These are phyloP conservation scores for Termitomyces sp. DNA, from an alignment of 768 basidiomycete species.

Conservation along the genomic window DNA sequence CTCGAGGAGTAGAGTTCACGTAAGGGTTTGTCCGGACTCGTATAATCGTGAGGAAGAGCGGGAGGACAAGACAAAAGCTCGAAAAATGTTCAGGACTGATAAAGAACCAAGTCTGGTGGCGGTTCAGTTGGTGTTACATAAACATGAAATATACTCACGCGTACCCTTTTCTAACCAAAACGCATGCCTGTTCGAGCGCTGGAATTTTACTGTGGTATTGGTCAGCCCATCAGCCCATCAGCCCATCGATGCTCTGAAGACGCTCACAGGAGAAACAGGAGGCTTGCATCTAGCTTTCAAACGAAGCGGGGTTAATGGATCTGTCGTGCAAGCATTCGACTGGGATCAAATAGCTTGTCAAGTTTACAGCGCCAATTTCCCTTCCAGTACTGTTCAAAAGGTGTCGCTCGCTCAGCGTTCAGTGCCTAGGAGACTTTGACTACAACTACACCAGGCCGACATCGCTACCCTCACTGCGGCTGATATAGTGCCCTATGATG, in stretches of 20 bases:
- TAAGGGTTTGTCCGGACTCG: background rate
- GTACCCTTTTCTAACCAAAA: too few species aligned
- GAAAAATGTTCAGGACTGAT: conserved; percentile 13
- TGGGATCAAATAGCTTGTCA: conserved; percentile 76
- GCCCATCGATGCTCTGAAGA: background rate
- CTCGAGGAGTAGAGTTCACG: background rate
- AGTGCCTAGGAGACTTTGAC: background rate
- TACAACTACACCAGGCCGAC: conserved; percentile 40
- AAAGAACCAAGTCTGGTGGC: conserved; percentile 17
- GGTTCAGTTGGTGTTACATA: conserved; percentile 7
- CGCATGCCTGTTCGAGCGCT: conserved; percentile 31
- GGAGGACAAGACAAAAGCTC: conserved; percentile 10
- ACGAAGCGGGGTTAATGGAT: conserved; percentile 42
- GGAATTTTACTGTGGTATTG: conserved; percentile 84
- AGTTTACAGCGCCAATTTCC: conserved; percentile 65
- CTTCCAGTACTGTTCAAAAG: conserved; percentile 42
- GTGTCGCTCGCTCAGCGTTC: conserved; percentile 25
- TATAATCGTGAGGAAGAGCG: conserved; percentile 1
- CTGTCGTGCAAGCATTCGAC: conserved; percentile 68
- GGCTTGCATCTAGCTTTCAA: conserved; percentile 68
- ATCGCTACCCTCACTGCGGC: conserved; percentile 53
- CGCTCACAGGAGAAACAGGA: conserved; percentile 35
- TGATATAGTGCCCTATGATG: conserved; percentile 41
- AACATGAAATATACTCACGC: conserved; percentile 8
- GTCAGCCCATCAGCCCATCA: conserved; percentile 30